Evolutionary conservation across 805 yeast species (phyloP), one percentile per base, ranked within the genome.

Genomic region (Ogataea thermomethanolica): DNA sequence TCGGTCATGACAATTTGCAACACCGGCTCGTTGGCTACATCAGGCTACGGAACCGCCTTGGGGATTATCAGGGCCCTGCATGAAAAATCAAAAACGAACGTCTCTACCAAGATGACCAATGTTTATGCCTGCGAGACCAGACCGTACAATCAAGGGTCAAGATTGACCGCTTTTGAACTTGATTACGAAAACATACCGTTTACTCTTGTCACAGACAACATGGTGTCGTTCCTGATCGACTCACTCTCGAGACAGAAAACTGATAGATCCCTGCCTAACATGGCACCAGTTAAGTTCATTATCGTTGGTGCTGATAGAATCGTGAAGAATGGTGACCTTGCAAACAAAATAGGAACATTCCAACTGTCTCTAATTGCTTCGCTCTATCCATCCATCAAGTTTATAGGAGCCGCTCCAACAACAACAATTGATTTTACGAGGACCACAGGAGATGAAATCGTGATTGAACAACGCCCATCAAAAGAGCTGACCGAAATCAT

Each of bases 231-330:
- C 31, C 70, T 89, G 43, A 70, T 90, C 37, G 68, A 75, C 21
- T 67, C 75, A 12, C 58, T 73, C 21, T 58, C 64, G 22, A 54
- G 53, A 28, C 57, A 42, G 55, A 43, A 37, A 26, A 45, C 50
- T 5, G 41, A 45, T 35, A 54, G 60, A 35, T 38, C 48, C 7
- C 43, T 62, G 22, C 54, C 55, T 15, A 52, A 57, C 30, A 32
- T 43, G 24, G 77, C 87, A 9, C 95, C 95, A n/a, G 76, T 93
- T 41, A 83, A 84, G 59, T 86, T 88, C 36, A 81, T 90, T 15
- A 85, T 89, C 40, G 96, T 87, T 4, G 99, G 99, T 32, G 96
- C 98, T 10, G 99, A 91, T 58, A 76, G 99, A 59, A 84, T 91
- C 27, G 97, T 90, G 3, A 70, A 73, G 22, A 91, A 91, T 59